Evolutionary conservation across 75 land plant species (phyloP).

Genomic region (Selaginella moellendorffii): DNA sequence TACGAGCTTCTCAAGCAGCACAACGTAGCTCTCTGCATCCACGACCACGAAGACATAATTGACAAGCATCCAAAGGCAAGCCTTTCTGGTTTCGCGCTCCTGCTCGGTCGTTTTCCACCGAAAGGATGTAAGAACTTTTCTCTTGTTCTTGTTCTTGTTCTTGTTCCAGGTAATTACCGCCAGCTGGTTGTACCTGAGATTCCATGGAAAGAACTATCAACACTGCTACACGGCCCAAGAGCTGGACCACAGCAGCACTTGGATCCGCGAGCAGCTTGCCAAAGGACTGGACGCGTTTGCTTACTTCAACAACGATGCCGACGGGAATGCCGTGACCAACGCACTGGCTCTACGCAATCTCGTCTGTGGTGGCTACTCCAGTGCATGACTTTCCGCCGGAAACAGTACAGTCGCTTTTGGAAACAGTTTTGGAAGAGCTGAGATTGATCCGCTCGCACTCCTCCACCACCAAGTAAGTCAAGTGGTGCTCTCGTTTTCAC

Average conservation of each 20-base stretch:
- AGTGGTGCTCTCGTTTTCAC: too few relatives aligned
- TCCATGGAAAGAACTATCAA: constrained; percentile 22
- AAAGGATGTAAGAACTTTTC: background rate
- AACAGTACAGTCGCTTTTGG: too few relatives aligned
- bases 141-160: background rate
- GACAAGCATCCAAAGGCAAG: constrained; percentile 18
- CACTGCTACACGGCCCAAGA: constrained; percentile 15
- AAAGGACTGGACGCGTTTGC: constrained; percentile 22
- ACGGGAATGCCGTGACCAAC: constrained; percentile 22
- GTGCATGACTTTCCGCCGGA: too few relatives aligned
- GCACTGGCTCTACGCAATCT: constrained; percentile 20
- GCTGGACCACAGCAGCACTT: constrained; percentile 14
- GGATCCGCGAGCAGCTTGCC: constrained; percentile 15
- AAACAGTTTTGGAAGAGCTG: too few relatives aligned
- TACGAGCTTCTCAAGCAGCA: constrained; percentile 14
- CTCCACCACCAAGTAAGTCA: too few relatives aligned
- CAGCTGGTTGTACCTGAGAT: constrained; percentile 24
- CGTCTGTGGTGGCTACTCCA: too few relatives aligned
- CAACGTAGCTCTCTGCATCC: constrained; percentile 18
- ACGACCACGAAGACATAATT: constrained; percentile 25
- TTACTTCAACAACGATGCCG: constrained; percentile 22
- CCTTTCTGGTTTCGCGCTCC: background rate
- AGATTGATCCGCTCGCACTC: too few relatives aligned
- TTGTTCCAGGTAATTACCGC: constrained; percentile 20
- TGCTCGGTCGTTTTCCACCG: background rate